Evolutionary conservation across 768 basidiomycete genomes (phyloP).

Genomic region (Termitomyces sp.): DNA sequence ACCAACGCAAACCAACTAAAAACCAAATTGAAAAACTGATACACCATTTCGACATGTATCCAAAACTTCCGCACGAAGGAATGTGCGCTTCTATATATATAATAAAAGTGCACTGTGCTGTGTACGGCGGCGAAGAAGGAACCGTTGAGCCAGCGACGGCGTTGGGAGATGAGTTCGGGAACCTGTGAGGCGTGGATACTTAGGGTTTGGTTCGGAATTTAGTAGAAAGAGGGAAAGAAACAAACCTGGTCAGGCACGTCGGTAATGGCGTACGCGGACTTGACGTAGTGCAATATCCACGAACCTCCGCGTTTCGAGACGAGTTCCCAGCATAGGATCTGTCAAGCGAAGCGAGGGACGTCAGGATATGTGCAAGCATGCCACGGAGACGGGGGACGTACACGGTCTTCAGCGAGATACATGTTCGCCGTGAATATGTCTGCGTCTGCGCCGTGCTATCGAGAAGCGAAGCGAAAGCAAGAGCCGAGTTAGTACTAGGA

Average conservation of each 20-base stretch:
- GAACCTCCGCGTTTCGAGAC: conserved; percentile 88
- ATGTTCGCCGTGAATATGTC: conserved; percentile 96
- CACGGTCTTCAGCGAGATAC: conserved; percentile 90
- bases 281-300: conserved; percentile 96
- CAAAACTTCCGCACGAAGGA: conserved; percentile 79
- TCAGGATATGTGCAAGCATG: too few species aligned
- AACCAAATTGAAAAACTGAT: conserved; percentile 85
- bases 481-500: too few species aligned
- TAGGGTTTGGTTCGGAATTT: not conserved
- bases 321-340: conserved; percentile 96
- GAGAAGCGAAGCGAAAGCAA: too few species aligned
- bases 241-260: conserved; percentile 88
- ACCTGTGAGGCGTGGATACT: conserved; percentile 40
- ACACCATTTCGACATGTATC: conserved; percentile 92
- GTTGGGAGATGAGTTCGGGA: conserved; percentile 91
- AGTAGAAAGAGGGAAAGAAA: not conserved
- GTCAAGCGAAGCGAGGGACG: not conserved
- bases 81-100: conserved; percentile 90
- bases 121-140: conserved; percentile 98
- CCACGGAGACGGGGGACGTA: conserved; percentile 22
- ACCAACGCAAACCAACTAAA: conserved; percentile 91
- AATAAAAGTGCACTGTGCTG: conserved; percentile 88
- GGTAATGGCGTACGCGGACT: conserved; percentile 87
- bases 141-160: conserved; percentile 95
- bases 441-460: conserved; percentile 70